Evolutionary conservation across 345 rosid genomes (phyloP), one percentile per base, ranked within the genome.

Genomic region (Eucalyptus sp.): DNA sequence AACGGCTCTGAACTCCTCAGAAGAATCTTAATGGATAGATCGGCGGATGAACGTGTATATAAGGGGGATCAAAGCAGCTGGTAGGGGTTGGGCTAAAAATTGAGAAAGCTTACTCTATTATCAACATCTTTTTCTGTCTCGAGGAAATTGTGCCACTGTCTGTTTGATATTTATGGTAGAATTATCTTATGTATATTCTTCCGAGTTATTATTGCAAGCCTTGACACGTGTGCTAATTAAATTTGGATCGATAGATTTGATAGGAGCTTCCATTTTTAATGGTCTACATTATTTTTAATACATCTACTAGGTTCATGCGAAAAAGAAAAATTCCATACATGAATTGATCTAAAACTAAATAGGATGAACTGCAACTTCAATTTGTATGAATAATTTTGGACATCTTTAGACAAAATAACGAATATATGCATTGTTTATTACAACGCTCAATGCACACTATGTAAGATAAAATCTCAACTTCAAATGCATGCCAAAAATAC

Each of bases 1-100:
- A 8, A 7, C 10, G 1, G 25, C 25, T 52, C 2, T 52, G 0
- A 52, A 52, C 10, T 8, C 58, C 25, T 52, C 2, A 2, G 5
- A 52, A 52, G 58, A 52, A 52, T 52, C 58, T 52, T 52, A 52
- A 52, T 52, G 25, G 10, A 52, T 52, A 20, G 58, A 52, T 8
- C 8, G 58, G 25, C 8, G 58, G 58, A 52, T 52, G 10, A 52
- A 20, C 0, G 58, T 52, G 58, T 8, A 52, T 8, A 10, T 20
- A 52, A 52, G 25, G 58, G 8, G 58, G 25, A 52, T 52, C 25
- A 52, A 52, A 52, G 58, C 58, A 52, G 25, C 25, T 8, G 0
- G 58, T 52, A 52, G 58, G 58, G 58, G 25, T 52, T 52, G 25
- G 58, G 58, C 58, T 20, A 52, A 52, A 52, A 20, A 52, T 52